These are phyloP conservation scores for Quercus aquifolioides DNA, from an alignment of 306 rosid genomes.

Conservation along the genomic window DNA sequence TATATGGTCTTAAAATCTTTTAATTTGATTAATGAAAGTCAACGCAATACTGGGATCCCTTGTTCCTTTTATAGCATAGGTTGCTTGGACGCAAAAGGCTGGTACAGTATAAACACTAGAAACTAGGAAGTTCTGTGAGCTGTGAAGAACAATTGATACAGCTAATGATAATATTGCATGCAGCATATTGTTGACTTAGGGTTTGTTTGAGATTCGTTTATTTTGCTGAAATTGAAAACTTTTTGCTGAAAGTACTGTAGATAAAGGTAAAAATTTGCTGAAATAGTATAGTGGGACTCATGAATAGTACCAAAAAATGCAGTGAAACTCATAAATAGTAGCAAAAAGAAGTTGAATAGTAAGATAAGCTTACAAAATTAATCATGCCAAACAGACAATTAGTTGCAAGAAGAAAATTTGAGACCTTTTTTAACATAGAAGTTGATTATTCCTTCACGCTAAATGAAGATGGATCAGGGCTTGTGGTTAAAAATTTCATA, in stretches of 20 bases:
- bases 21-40: background rate
- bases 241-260: too few species aligned
- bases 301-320: rapidly evolving
- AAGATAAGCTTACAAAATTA: too few species aligned
- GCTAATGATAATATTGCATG: background rate
- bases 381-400: background rate
- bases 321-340: too few species aligned
- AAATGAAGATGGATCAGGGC: background rate
- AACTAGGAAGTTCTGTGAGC: background rate
- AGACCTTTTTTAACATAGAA: background rate
- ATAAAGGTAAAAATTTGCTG: too few species aligned
- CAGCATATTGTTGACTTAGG: too few species aligned
- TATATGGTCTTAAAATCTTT: background rate
- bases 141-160: background rate
- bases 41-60: background rate
- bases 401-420: background rate
- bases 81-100: background rate
- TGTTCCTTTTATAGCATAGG: background rate
- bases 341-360: too few species aligned
- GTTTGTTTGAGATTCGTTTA: rapidly evolving
- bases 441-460: background rate
- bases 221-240: too few species aligned
- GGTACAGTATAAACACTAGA: background rate
- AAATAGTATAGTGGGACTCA: rapidly evolving
- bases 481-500: background rate